These are phyloP conservation scores for Acanthamoeba quina DNA, from an alignment of 208 protist species.

Conservation along the genomic window DNA sequence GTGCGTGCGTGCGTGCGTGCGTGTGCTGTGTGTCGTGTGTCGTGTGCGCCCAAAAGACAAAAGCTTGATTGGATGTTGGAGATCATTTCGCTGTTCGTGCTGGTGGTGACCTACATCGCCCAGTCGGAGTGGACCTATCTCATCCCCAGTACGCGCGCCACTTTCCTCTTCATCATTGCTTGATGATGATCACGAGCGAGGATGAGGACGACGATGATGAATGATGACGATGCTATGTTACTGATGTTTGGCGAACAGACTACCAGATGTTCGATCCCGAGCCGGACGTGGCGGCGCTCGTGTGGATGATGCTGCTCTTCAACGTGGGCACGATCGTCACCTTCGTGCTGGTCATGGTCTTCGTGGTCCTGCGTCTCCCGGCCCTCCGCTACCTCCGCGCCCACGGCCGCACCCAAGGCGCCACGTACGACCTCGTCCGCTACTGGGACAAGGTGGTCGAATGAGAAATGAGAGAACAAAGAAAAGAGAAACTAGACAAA, in stretches of 20 bases:
- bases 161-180: not conserved
- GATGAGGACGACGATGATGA: too few species aligned
- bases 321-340: not conserved
- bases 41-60: not conserved
- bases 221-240: too few species aligned
- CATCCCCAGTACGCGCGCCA: not conserved
- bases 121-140: not conserved
- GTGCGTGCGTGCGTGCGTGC: too few species aligned
- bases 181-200: not conserved
- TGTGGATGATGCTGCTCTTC: not conserved
- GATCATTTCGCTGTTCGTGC: not conserved
- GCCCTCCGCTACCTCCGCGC: not conserved
- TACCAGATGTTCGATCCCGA: not conserved
- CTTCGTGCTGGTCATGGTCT: not conserved
- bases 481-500: too few species aligned
- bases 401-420: not conserved
- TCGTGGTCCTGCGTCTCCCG: not conserved
- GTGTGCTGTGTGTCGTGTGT: too few species aligned
- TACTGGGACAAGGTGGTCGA: not conserved
- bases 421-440: not conserved
- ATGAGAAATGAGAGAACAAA: too few species aligned
- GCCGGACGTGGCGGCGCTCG: not conserved
- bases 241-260: not conserved
- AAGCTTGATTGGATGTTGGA: not conserved
- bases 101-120: not conserved